A percentile compares a stretch with the other conserved stretches of the same genome.
Evolutionary conservation across 2,329 filamentous ascomycete genomes (phyloP).

Genomic region (Fusarium fracticaudum): DNA sequence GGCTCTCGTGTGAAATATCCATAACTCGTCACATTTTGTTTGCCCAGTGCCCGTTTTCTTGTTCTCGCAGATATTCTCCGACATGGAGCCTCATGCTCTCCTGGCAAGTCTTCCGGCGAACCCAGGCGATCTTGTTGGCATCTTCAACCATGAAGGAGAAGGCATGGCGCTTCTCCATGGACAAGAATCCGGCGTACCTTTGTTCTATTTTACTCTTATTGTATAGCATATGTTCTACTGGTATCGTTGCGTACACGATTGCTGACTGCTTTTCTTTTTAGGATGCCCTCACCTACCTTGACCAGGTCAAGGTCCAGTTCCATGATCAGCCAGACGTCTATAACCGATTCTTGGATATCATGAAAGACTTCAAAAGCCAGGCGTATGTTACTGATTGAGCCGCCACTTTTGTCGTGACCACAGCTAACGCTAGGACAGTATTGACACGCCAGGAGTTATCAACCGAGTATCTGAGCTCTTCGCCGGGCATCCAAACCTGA

Average conservation of each 20-base stretch:
- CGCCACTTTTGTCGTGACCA: not conserved
- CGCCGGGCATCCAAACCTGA: conserved; percentile 92
- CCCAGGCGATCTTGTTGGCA: conserved; percentile 33
- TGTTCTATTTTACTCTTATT: conserved; percentile 36
- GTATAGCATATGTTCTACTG: conserved; percentile 32
- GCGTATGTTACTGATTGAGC: conserved; percentile 67
- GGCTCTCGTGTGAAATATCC: not conserved
- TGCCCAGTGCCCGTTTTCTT: not conserved
- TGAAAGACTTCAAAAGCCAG: conserved; percentile 99
- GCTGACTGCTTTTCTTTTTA: conserved; percentile 42
- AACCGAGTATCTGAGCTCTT: conserved; percentile 96
- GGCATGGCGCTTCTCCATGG: conserved; percentile 33
- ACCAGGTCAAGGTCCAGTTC: conserved; percentile 98
- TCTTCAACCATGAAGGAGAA: conserved; percentile 37
- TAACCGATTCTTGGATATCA: conserved; percentile 95
- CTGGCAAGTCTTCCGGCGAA: conserved; percentile 9
- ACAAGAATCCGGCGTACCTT: conserved; percentile 32
- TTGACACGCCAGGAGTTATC: conserved; percentile 97
- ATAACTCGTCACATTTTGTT: not conserved
- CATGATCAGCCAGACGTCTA: conserved; percentile 97
- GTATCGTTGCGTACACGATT: not conserved
- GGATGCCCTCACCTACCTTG: conserved; percentile 90
- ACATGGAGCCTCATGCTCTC: conserved; percentile 16
- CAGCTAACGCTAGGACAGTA: conserved; percentile 61
- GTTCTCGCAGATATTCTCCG: not conserved